Evolutionary conservation across 2,329 filamentous ascomycete genomes (phyloP), one percentile per base, ranked within the genome.

Genomic region (Ophiostoma quercus): DNA sequence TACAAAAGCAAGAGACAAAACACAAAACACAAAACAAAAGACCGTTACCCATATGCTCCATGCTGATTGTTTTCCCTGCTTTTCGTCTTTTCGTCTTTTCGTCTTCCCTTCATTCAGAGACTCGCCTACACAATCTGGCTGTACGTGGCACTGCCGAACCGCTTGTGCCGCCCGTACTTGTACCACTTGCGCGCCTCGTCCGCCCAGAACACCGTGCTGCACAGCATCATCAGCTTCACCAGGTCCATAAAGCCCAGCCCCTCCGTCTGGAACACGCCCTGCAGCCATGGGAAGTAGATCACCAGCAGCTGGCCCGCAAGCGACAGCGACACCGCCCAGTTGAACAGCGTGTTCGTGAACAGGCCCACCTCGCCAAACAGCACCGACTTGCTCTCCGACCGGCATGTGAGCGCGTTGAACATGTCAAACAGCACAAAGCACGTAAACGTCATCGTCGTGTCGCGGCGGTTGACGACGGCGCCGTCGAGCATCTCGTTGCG

Each of bases 401-500:
- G 92, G 80, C 95, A 99, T 19, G 92, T 90, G 29, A 99, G 84
- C 1, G 95, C 95, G 79, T 99, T 98, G 84, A 98, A 97, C 95
- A 99, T 99, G 83, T 99, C 95, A 79, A 98, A 99, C 69, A 99
- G 87, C 65, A 99, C 95, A 77, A 99, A 99, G 80, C 94, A 97
- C 6, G 95, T 99, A 78, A 99, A 99, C 0, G 95, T 98, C 91
- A 99, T 97, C 73, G 95, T 99, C 1, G 95, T 99, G 80, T 99
- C 95, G 75, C 96, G 92, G 67, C 92, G 92, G 0, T 90, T 96
- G 71, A 98, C 91, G 71, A 89, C 83, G 69, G 92, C 89, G 77
- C 96, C 92, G 32, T 87, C 85, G 67, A 89, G 83, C 92, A 99
- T 97, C 81, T 98, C 94, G 77, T 89, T 90, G 74, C 92, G 88